Evolutionary conservation across 352 stramenopile species (phyloP).

Genomic region (Phytopythium montanum): DNA sequence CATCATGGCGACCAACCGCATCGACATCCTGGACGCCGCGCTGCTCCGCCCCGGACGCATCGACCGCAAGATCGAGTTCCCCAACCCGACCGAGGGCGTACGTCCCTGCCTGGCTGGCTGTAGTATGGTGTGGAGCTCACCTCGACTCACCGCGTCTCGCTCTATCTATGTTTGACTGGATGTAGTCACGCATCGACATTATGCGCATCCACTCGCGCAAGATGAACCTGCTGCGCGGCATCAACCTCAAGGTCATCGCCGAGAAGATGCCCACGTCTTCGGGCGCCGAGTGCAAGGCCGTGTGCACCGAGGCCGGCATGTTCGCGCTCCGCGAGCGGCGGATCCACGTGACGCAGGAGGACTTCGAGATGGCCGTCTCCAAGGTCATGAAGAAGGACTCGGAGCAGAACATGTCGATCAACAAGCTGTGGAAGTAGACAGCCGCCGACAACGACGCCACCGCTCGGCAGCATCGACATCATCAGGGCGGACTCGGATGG

Average conservation of each 20-base stretch:
- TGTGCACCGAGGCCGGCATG: conserved; percentile 99
- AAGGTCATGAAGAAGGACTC: conserved; percentile 99
- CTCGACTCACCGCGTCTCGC: background rate
- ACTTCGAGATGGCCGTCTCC: conserved; percentile 99
- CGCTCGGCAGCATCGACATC: background rate
- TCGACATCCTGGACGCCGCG: conserved; percentile 98
- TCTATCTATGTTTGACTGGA: conserved; percentile 21
- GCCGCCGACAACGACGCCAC: too few relatives aligned
- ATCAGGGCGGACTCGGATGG: background rate
- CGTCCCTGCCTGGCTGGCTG: conserved; percentile 11
- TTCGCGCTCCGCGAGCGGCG: conserved; percentile 98
- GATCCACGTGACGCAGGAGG: conserved; percentile 99
- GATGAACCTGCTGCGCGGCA: conserved; percentile 99
- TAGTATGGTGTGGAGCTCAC: background rate
- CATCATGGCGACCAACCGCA: conserved; percentile 99
- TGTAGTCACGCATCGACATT: conserved; percentile 92
- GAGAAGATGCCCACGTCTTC: conserved; percentile 98
- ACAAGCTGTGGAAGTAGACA: conserved; percentile 99
- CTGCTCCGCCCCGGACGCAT: conserved; percentile 97
- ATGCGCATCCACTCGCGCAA: conserved; percentile 98
- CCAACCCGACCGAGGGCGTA: conserved; percentile 95
- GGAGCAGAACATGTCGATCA: conserved; percentile 97
- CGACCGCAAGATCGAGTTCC: conserved; percentile 99
- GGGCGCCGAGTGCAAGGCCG: conserved; percentile 98
- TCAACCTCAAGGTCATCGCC: conserved; percentile 97